Conservation (phyloP, 148 eudicot species). For the Arbutus unedo region DNA sequence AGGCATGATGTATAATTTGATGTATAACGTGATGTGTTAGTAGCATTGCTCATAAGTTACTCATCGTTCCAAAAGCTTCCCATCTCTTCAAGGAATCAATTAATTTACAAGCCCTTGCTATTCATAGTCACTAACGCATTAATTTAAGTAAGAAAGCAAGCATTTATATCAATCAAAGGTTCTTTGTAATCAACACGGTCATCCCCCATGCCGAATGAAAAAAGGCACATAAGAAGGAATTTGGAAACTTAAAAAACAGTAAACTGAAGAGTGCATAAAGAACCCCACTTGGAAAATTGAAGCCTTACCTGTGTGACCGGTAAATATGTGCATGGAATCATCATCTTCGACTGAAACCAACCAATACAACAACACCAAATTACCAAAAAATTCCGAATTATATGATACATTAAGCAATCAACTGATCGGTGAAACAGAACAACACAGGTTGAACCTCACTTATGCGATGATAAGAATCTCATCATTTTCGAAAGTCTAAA, state of each 20-base stretch:
- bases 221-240: too few species aligned
- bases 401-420: not conserved
- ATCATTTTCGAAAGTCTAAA: not conserved
- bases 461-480: not conserved
- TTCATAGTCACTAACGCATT: not conserved
- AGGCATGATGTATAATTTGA: too few species aligned
- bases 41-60: not conserved
- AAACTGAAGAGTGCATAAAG: not conserved
- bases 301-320: conserved; percentile 76
- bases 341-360: conserved; percentile 61
- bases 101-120: not conserved
- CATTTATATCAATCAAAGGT: not conserved
- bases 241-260: not conserved
- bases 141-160: not conserved
- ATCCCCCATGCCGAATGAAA: not conserved
- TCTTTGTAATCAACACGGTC: not conserved
- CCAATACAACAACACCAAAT: not conserved
- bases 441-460: not conserved
- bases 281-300: not conserved
- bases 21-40: too few species aligned
- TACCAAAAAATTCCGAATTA: not conserved
- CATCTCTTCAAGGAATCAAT: not conserved
- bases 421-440: not conserved
- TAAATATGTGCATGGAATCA: conserved; percentile 89
- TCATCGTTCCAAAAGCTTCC: not conserved